These are phyloP conservation scores for Chalara sp. DNA, from an alignment of 2,329 filamentous ascomycete genomes.

Conservation along the genomic window DNA sequence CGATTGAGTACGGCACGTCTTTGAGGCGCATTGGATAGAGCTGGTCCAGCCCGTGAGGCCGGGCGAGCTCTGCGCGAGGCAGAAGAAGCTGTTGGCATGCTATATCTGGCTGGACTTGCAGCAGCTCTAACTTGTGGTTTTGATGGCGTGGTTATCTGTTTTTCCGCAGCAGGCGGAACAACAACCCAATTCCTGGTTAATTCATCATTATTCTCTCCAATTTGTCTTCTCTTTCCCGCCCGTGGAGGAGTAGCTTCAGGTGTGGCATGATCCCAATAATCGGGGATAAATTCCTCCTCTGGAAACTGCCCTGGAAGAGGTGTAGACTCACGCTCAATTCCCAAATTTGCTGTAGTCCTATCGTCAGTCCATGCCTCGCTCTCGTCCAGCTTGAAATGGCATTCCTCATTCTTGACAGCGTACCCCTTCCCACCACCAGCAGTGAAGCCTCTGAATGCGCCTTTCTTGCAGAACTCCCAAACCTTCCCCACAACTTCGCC, in stretches of 20 bases:
- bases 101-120: conserved; percentile 15
- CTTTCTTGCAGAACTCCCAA: conserved; percentile 73
- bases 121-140: conserved; percentile 8
- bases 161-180: conserved; percentile 33
- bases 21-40: background rate
- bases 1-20: conserved; percentile 25
- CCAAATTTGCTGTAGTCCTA: conserved; percentile 7
- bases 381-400: conserved; percentile 5
- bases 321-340: conserved; percentile 25
- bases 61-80: conserved; percentile 6
- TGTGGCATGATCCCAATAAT: conserved; percentile 33
- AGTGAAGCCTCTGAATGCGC: conserved; percentile 71
- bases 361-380: conserved; percentile 14
- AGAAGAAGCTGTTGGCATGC: conserved; percentile 21
- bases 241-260: conserved; percentile 31
- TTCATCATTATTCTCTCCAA: conserved; percentile 43
- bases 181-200: conserved; percentile 67
- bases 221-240: conserved; percentile 40
- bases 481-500: conserved; percentile 68
- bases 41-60: conserved; percentile 19
- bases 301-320: conserved; percentile 49
- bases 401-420: conserved; percentile 9
- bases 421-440: conserved; percentile 77
- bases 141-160: conserved; percentile 6
- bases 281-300: conserved; percentile 38